These are phyloP conservation scores for Catunica adiposa DNA, from an alignment of 2,329 filamentous ascomycete species.

Conservation along the genomic window DNA sequence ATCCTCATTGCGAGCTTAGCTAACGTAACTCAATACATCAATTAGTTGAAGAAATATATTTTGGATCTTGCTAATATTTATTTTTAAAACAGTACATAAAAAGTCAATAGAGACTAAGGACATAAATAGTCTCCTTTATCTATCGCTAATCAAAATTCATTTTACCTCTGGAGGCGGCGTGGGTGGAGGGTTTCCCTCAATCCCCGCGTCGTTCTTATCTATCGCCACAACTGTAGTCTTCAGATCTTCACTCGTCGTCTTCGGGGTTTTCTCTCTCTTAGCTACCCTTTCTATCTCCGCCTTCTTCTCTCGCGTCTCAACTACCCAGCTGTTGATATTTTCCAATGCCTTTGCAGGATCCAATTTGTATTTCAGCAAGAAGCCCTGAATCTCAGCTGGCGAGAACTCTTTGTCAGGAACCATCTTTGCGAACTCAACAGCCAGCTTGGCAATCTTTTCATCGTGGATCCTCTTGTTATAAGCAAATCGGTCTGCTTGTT, in stretches of 20 bases:
- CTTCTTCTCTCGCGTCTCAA: constrained; percentile 27
- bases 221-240: background rate
- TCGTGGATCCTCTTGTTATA: constrained; percentile 20
- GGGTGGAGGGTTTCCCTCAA: background rate
- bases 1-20: too few species aligned
- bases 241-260: constrained; percentile 15
- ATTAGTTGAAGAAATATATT: too few species aligned
- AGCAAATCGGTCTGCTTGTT: constrained; percentile 16
- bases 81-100: too few species aligned
- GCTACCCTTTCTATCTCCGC: constrained; percentile 22
- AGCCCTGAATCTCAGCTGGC: constrained; percentile 44
- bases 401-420: constrained; percentile 41
- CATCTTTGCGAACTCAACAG: constrained; percentile 30
- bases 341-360: constrained; percentile 32
- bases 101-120: too few species aligned
- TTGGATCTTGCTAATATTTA: too few species aligned
- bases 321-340: constrained; percentile 32
- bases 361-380: constrained; percentile 39
- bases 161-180: background rate
- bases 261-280: constrained; percentile 20
- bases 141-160: background rate
- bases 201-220: background rate
- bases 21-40: too few species aligned
- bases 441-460: constrained; percentile 29
- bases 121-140: too few species aligned